Conservation (phyloP, 495 filamentous ascomycete species). For the Niebla homalea region DNA sequence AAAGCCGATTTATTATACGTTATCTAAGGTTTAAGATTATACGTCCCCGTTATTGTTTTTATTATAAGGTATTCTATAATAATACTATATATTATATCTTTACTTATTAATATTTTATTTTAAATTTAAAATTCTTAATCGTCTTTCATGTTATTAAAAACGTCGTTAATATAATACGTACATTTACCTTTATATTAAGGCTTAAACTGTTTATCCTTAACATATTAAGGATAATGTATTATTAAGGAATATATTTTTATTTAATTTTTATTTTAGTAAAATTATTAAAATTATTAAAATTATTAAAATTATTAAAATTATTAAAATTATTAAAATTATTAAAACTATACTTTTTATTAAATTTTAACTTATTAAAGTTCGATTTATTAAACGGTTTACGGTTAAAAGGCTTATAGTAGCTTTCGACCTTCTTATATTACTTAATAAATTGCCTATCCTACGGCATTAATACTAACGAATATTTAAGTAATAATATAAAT, state of each 20-base stretch:
- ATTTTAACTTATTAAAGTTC: neutral
- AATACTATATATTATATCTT: neutral
- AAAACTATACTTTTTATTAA: neutral
- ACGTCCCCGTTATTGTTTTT: neutral
- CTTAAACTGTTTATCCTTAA: no score
- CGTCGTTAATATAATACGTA: no score
- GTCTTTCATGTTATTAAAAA: no score
- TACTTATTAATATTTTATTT: neutral
- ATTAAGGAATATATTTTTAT: neutral
- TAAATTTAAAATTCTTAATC: neutral
- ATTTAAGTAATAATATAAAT: neutral
- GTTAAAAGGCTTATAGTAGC: neutral
- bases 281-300: neutral
- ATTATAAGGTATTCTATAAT: neutral
- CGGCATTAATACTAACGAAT: neutral
- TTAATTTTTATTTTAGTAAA: neutral
- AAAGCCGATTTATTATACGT: neutral
- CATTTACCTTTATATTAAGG: no score
- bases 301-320: no score
- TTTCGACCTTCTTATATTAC: neutral
- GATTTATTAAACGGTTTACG: neutral
- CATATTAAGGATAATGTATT: no score
- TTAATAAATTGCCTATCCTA: neutral
- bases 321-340: no score
- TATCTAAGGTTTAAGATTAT: neutral